Conservation (phyloP, 2,329 filamentous ascomycete species). For the Clonostachys chloroleuca region DNA sequence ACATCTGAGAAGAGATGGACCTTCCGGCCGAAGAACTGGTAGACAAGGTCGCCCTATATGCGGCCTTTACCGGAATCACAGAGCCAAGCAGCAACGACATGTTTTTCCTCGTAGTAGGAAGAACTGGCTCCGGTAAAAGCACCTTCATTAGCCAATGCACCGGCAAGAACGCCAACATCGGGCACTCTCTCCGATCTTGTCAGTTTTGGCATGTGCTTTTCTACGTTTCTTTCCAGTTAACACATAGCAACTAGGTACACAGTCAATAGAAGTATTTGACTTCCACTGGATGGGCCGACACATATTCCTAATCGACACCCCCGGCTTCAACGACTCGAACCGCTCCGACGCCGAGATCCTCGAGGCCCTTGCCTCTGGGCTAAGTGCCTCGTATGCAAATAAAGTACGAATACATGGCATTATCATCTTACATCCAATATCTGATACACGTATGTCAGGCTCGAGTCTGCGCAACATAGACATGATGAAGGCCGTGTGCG, state of each 20-base stretch:
- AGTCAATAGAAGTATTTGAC: not conserved
- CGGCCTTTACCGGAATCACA: not conserved
- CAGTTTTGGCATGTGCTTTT: not conserved
- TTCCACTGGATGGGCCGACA: not conserved
- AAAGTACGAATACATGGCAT: not conserved
- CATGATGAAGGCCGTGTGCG: too few relatives aligned
- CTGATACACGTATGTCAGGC: not conserved
- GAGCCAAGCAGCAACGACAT: not conserved
- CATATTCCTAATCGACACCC: not conserved
- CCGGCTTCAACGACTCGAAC: not conserved
- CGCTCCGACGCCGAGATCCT: not conserved
- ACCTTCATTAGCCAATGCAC: not conserved
- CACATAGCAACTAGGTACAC: not conserved
- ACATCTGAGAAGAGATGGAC: not conserved
- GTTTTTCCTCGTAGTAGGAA: not conserved
- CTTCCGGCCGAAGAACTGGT: not conserved
- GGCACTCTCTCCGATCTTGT: not conserved
- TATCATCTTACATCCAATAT: not conserved
- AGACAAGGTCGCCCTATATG: not conserved
- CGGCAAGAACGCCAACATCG: not conserved
- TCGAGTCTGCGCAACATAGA: not conserved
- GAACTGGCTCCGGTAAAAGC: not conserved
- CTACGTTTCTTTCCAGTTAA: too few relatives aligned
- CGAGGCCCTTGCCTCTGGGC: not conserved
- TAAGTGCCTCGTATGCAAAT: not conserved